Evolutionary conservation across 345 rosid species (phyloP), one percentile per base, ranked within the genome.

Genomic region (Syzygium aromaticum): DNA sequence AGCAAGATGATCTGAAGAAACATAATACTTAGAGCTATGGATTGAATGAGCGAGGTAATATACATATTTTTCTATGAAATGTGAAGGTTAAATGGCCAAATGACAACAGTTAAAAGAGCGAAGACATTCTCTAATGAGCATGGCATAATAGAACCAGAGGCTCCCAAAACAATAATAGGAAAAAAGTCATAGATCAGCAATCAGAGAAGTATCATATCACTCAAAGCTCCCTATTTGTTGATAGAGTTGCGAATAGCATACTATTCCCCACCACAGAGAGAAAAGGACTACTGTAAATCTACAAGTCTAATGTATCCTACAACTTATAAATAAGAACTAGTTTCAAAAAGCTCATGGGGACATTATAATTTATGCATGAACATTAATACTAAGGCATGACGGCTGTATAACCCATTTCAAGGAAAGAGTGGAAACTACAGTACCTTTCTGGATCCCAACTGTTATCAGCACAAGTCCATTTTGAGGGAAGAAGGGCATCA

Each of bases 391-490:
- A 28, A 77, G 33, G 33, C 64, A 52, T 19, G 85, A 33, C 25
- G 11, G 57, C 25, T 30, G 53, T 23, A 49, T 51, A 2, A 43
- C 57, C 25, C 82, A 63, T 14, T 46, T 51, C 54, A 77, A 59
- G 43, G 54, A 52, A 84, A 52, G 8, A 78, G 64, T 38, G 67
- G 25, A 73, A 73, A 33, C 49, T 38, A 73, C 80, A 33, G 80
- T 92, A 94, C 98, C 96, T 95, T 90, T 93, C 94, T 84, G 90
- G 93, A 89, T 95, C 96, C 98, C 96, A 94, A 51, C 90, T 67
- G 87, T 94, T 95, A 43, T 89, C 86, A 38, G 93, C 88, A 91
- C 98, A 95, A 28, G 93, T 93, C 96, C 96, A 95, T 87, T 89
- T 94, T 88, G 91, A 92, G 25, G 96, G 94, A 93, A 95, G 96